Evolutionary conservation across 2,329 filamentous ascomycete genomes (phyloP).

Genomic region (Ramularia collo-cygni): DNA sequence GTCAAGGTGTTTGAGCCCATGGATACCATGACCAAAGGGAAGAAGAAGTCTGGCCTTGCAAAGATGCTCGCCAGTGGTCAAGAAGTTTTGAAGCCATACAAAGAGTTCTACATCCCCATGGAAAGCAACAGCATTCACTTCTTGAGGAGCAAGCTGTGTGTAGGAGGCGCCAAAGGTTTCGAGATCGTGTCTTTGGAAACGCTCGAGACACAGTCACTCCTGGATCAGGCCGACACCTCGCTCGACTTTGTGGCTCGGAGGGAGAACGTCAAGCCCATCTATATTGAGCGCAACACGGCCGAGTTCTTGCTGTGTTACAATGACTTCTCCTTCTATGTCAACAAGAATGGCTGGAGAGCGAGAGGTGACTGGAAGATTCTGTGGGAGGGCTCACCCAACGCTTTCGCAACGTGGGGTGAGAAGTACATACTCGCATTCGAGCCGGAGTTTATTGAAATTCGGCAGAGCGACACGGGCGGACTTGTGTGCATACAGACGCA

Average conservation of each 20-base stretch:
- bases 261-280: conserved; percentile 80
- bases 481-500: conserved; percentile 91
- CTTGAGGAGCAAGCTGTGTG: conserved; percentile 90
- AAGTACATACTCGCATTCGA: conserved; percentile 93
- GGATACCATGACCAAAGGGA: conserved; percentile 72
- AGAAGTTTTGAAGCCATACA: conserved; percentile 92
- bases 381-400: conserved; percentile 90
- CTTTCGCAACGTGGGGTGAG: conserved; percentile 90
- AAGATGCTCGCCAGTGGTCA: conserved; percentile 94
- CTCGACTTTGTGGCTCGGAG: conserved; percentile 94
- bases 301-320: conserved; percentile 98
- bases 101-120: conserved; percentile 97
- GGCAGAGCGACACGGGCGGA: conserved; percentile 88
- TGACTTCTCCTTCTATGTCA: conserved; percentile 98
- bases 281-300: conserved; percentile 93
- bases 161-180: conserved; percentile 90
- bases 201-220: conserved; percentile 92
- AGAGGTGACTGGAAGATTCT: conserved; percentile 94
- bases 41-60: conserved; percentile 89
- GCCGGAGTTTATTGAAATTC: conserved; percentile 92
- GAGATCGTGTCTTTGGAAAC: conserved; percentile 96
- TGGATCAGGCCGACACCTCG: conserved; percentile 95
- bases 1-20: conserved; percentile 99
- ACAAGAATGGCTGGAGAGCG: conserved; percentile 94
- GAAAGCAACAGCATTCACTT: conserved; percentile 99